phyloP scores from a whole-genome alignment of 768 basidiomycete genomes.

The Tubosaeta sp. region DNA sequence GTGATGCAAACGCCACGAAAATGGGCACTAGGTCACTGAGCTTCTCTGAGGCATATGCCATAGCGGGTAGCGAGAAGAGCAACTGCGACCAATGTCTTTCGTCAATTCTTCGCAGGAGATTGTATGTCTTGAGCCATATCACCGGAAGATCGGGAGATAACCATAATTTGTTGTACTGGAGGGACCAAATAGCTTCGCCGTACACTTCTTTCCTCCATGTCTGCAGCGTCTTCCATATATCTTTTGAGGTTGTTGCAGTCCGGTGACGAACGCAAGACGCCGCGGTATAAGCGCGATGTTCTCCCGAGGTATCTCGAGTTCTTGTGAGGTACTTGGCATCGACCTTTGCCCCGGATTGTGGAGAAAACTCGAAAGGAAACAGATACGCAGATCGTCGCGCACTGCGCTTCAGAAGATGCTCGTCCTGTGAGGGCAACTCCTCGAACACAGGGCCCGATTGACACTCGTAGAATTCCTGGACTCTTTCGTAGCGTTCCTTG shows the following conservation, averaged over 20 bases:
- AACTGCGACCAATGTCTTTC: slow-evolving; percentile 16
- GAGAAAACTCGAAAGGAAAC: slow-evolving; percentile 1
- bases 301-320: background rate
- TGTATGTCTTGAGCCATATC: slow-evolving; percentile 25
- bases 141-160: slow-evolving; percentile 14
- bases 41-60: slow-evolving; percentile 21
- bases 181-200: background rate
- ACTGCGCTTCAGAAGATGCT: slow-evolving; percentile 11
- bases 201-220: slow-evolving; percentile 1
- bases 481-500: slow-evolving; percentile 17
- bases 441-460: background rate
- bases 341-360: background rate
- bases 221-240: slow-evolving; percentile 4
- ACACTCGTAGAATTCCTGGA: slow-evolving; percentile 8
- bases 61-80: slow-evolving; percentile 27
- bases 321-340: slow-evolving; percentile 8
- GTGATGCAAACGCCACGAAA: slow-evolving; percentile 28
- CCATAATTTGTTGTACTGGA: slow-evolving; percentile 24
- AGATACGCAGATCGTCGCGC: slow-evolving; percentile 1
- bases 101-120: slow-evolving; percentile 16
- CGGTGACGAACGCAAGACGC: slow-evolving; percentile 5
- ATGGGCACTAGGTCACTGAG: slow-evolving; percentile 18
- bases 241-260: background rate
- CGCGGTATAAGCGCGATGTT: slow-evolving; percentile 8
- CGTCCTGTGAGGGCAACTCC: slow-evolving; percentile 1